Conservation (phyloP, 805 yeast genomes). For the Suhomyces emberorum region DNA sequence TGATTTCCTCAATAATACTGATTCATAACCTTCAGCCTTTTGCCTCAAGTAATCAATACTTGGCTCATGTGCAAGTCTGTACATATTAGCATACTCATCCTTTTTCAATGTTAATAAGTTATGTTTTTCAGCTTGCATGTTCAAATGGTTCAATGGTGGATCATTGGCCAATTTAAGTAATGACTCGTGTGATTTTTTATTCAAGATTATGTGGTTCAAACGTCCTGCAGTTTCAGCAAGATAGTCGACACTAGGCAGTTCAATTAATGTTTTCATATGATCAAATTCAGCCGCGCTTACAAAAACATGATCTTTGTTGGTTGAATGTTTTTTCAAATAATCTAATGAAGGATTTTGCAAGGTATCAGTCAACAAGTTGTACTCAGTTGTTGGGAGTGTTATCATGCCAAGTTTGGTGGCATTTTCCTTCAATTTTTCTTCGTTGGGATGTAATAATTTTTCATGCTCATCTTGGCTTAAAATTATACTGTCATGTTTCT, state of each 20-base stretch:
- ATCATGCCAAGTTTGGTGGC: slow-evolving; percentile 22
- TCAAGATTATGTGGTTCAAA: slow-evolving; percentile 5
- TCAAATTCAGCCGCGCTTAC: slow-evolving; percentile 9
- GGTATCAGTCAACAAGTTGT: slow-evolving; percentile 7
- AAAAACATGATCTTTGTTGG: slow-evolving; percentile 2
- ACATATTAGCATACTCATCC: slow-evolving; percentile 31
- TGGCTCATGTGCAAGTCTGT: slow-evolving; percentile 31
- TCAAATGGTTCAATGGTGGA: slow-evolving; percentile 30
- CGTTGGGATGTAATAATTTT: slow-evolving; percentile 17
- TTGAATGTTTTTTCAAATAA: slow-evolving; percentile 4
- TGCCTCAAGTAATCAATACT: slow-evolving; percentile 13
- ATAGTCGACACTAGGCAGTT: slow-evolving; percentile 18
- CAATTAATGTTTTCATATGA: slow-evolving; percentile 9
- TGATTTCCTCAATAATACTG: slow-evolving; percentile 13
- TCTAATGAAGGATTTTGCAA: slow-evolving; percentile 7
- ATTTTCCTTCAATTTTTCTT: slow-evolving; percentile 30
- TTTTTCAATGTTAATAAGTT: slow-evolving; percentile 30
- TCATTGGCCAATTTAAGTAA: slow-evolving; percentile 8
- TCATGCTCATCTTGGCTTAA: slow-evolving; percentile 2
- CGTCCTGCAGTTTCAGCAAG: slow-evolving; percentile 6
- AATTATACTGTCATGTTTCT: slow-evolving; percentile 11
- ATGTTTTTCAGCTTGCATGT: slow-evolving; percentile 32
- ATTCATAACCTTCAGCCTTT: slow-evolving; percentile 14
- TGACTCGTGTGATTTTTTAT: slow-evolving; percentile 5
- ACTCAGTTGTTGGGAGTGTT: slow-evolving; percentile 12